Base-by-base conservation (phyloP, 2,329 filamentous ascomycete species). In the Beauveria asiatica region DNA sequence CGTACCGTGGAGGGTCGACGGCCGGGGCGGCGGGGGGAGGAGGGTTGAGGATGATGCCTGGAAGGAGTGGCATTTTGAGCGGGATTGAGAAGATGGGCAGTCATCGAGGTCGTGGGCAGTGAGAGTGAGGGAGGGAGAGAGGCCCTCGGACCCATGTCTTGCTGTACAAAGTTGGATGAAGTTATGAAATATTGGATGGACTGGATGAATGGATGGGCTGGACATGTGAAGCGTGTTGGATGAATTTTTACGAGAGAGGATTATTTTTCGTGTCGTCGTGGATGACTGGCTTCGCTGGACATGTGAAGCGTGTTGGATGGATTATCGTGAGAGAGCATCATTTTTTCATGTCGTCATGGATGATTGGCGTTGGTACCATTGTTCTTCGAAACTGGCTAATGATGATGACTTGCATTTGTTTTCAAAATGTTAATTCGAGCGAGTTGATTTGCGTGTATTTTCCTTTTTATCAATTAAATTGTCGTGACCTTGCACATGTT, bases 21-120 rank as follows among this genome's bases (percentile, higher is more conserved):
- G 48, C 23, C 21, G 27, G 27, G 8, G 51, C 16, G 23, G 51
- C 16, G 5, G 75, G 75, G 44, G 78, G 76, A 82, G 57, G 76
- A 78, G 62, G 77, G 62, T 64, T 73, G 37, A 65, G 89, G 67
- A 39, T 51, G 21, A 52, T 52, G 45, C 46, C 56, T 48, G 52
- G 44, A 11, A 58, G 55, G 19, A 90, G 87, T 69, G 85, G 88
- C 60, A 88, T 94, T 68, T 87, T 95, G 86, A 88, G 82, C 67
- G 91, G 88, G 19, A 94, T 95, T 71, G 90, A 95, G 78, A 85
- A 87, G 74, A 95, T 95, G 91, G 90, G 90, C 10, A 86, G 80
- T 66, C 78, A 84, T 65, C 72, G 80, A 16, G 75, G 78, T 9
- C 74, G 79, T 46, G 75, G 64, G 1, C 59, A 57, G 58, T 57